These are phyloP conservation scores for Dendrobium huoshanense DNA, from an alignment of 106 monocot genomes.

Conservation along the genomic window DNA sequence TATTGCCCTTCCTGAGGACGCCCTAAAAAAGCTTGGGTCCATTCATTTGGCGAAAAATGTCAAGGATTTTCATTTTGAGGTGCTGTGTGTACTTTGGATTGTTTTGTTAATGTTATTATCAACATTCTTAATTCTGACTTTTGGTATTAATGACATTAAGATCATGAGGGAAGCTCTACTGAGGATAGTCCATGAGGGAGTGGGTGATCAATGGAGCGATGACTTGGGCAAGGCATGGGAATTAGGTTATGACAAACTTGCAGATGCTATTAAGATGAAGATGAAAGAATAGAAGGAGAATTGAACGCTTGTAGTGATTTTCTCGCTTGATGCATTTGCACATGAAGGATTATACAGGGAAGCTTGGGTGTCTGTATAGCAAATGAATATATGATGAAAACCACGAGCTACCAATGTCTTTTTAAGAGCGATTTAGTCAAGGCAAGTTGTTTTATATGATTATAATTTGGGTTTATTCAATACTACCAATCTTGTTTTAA, in stretches of 20 bases:
- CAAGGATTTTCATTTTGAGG: conserved; percentile 2
- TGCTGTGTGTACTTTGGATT: not conserved
- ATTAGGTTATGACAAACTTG: not conserved
- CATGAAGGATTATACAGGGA: not conserved
- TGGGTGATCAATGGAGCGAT: not conserved
- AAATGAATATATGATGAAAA: no score
- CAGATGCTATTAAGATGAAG: not conserved
- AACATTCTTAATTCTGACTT: not conserved
- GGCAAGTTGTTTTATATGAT: no score
- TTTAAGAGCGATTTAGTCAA: not conserved
- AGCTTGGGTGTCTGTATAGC: no score
- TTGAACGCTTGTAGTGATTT: not conserved
- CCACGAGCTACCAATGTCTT: not conserved
- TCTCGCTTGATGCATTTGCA: not conserved
- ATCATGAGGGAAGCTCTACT: conserved; percentile 1
- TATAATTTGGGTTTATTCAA: no score
- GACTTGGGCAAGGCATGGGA: not conserved
- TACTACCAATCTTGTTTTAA: not conserved
- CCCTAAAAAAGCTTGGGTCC: not conserved
- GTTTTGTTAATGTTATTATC: not conserved
- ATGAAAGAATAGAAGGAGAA: not conserved
- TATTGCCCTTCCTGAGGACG: not conserved
- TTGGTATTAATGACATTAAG: not conserved
- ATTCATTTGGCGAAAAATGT: not conserved
- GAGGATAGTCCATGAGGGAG: not conserved